These are phyloP conservation scores for Rhodomyrtus tomentosa DNA, from an alignment of 345 rosid species.

Conservation along the genomic window DNA sequence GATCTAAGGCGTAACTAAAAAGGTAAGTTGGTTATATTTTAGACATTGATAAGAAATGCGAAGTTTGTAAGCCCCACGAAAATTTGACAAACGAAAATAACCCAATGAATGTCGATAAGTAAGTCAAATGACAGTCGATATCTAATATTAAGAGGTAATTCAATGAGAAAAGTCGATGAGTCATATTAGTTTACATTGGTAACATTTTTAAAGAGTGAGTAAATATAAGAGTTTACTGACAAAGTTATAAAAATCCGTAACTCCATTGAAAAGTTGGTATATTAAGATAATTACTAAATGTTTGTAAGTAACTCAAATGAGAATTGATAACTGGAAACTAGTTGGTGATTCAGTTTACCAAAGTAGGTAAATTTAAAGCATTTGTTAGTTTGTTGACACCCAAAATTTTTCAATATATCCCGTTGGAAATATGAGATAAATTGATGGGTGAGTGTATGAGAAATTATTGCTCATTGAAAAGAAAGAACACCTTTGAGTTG, in stretches of 20 bases:
- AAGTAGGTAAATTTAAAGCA: not conserved
- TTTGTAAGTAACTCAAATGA: not conserved
- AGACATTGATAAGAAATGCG: not conserved
- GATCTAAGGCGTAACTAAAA: not conserved
- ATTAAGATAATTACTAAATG: not conserved
- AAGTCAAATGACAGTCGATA: not conserved
- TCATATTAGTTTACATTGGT: not conserved
- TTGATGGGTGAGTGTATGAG: too few species aligned
- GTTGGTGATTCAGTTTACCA: not conserved
- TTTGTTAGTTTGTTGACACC: not conserved
- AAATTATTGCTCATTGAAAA: too few species aligned
- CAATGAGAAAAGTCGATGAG: not conserved
- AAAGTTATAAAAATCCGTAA: not conserved
- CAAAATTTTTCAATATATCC: not conserved
- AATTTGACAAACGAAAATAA: not conserved
- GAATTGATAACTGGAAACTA: not conserved
- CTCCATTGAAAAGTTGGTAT: not conserved
- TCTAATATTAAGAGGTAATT: not conserved
- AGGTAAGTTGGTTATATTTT: not conserved
- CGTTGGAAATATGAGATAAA: too few species aligned
- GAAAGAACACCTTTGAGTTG: too few species aligned
- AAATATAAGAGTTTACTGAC: not conserved
- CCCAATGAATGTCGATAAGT: not conserved
- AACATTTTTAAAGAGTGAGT: not conserved
- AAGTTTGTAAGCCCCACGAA: not conserved